A percentile compares a stretch with the other conserved stretches of the same genome.
phyloP scores from a whole-genome alignment of 208 protist species.

The Entamoeba invadens region DNA sequence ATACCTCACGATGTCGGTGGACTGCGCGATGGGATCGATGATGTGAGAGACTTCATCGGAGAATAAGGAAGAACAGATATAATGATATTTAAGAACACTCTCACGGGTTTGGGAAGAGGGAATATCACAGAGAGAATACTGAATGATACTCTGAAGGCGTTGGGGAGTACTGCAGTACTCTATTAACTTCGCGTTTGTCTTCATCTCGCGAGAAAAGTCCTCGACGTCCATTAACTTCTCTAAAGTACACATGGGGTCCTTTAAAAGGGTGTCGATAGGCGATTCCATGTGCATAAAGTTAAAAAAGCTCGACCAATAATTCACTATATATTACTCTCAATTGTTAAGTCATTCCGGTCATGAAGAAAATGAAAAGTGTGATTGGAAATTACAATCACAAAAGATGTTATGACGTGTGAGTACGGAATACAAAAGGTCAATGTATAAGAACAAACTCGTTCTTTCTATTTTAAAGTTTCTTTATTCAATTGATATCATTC shows the following conservation, averaged over 20 bases:
- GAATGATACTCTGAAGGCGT: neutral
- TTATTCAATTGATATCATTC: too few species aligned
- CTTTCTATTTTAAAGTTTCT: too few species aligned
- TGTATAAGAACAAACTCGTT: too few species aligned
- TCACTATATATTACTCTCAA: too few species aligned
- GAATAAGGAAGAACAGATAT: neutral
- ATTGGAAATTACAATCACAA: too few species aligned
- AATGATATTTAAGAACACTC: neutral
- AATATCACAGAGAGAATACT: neutral
- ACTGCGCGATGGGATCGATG: neutral
- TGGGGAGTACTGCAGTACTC: neutral
- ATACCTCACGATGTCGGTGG: neutral
- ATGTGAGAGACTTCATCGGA: neutral
- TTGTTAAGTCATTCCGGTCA: too few species aligned
- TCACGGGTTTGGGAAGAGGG: neutral
- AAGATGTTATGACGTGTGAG: too few species aligned
- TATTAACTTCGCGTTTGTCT: neutral
- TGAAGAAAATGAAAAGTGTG: too few species aligned
- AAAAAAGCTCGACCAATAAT: neutral
- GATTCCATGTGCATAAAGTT: neutral
- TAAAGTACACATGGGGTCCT: neutral
- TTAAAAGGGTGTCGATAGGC: neutral
- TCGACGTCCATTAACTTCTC: neutral
- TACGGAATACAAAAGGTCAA: too few species aligned
- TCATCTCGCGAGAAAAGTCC: neutral